Base-by-base conservation (phyloP, 1,284 basidiomycete species). In the Rhodotorula sp. region DNA sequence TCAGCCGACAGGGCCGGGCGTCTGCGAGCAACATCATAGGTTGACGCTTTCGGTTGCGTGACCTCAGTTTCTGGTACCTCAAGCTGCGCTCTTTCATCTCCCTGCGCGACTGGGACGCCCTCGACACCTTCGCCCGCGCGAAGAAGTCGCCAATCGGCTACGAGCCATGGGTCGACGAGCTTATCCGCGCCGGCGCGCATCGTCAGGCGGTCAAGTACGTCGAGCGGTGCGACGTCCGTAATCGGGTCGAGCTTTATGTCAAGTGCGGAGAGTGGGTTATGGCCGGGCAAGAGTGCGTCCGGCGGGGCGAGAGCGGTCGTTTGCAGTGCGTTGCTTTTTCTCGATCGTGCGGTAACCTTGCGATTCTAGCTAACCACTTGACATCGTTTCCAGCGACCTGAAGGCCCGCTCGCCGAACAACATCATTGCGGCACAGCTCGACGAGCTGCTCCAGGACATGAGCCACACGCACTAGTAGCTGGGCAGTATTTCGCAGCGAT, bases 131-230 rank as follows among this genome's bases (percentile, higher is more conserved):
- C 78, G 86, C 92, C 0, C 89, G 88, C 76, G 88, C 87, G 55
- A 93, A 88, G 80, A 87, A 91, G 75, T 92, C 90, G 79, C 94
- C 96, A 1, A 96, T 98, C 70, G 95, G 96, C 5, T 98, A 94
- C 77, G 92, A 95, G 79, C 87, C 90, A 0, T 96, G 95, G 79
- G 94, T 96, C 26, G 87, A 86, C 59, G 87, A 92, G 79, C 83
- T 92, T 46, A 84, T 91, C 28, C 83, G 86, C 60, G 86, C 87
- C 62, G 89, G 88, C 0, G 85, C 91, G 76, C 76, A 83, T 8
- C 88, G 86, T 69, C 88, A 94, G 77, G 94, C 91, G 2, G 82
- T 86, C 0, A 72, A 81, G 7, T 96, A 88, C 78, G 89, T 96
- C 24, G 81, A 87, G 1, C 86, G 87, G 37, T 96, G 94, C 76